Evolutionary conservation across 2,329 filamentous ascomycete species (phyloP), one percentile per base, ranked within the genome.

Genomic region (Fusarium illudens): DNA sequence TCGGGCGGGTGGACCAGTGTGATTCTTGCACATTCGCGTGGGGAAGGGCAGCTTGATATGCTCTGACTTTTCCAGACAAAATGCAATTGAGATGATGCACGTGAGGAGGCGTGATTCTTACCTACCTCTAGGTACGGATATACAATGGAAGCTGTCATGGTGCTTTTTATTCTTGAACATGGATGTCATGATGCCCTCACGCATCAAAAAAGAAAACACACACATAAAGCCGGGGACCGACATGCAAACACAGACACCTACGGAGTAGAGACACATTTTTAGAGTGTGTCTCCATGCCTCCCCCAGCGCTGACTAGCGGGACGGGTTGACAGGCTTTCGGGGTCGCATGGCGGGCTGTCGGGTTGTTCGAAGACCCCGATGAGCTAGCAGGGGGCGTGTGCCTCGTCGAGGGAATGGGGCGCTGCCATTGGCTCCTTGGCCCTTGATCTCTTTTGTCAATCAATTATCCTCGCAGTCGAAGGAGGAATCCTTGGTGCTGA

Each of bases 361-460:
- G 76, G 74, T 60, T 71, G 60, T 58, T 77, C 50, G 56, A 76
- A 75, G 68, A 78, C 65, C 65, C 77, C 77, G 77, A 77, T 62
- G 58, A 44, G 27, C 37, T 57, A 52, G 44, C 32, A 48, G 53
- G 62, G 50, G n/a, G 60, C 22, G 60, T 62, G 65, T 53, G 29
- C 50, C 32, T 51, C 19, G 29, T 19, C 20, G 33, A 55, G 36
- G 37, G n/a, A n/a, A 36, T 50, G n/a, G 17, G 9, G 37, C 53
- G 17, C 39, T 49, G 12, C 11, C 33, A 27, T 32, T 56, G 37
- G 39, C 54, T 32, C 7, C 34, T 56, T 44, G 36, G 34, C 20
- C 30, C n/a, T 32, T 32, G 27, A 37, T 37, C n/a, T 53, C 22
- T 25, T 37, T 20, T 27, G 39, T 44, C 20, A 44, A 44, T 55